Base-by-base conservation (phyloP, 164 flowering plant species). In the Annona cherimola region DNA sequence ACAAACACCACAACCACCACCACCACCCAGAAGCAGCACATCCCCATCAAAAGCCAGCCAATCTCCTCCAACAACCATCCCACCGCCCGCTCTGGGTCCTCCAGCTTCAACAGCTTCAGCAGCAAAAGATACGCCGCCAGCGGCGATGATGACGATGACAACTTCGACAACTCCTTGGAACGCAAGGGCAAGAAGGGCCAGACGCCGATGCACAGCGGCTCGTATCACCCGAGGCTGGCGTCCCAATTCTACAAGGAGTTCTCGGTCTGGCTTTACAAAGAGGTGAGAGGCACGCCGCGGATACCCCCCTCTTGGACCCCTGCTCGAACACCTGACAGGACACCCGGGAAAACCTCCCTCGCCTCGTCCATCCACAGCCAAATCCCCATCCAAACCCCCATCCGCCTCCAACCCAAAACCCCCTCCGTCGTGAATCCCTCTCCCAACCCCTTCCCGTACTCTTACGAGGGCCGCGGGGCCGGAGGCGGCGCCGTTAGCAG, bases 241-340 rank as follows among this genome's bases (percentile, higher is more conserved):
- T 90, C 91, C 54, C 89, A 89, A 0, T 90, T 89, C 81, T 90
- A 90, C 81, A 87, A 84, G 71, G 91, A 90, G 46, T 87, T 90
- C 81, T 77, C 91, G 0, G 84, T 80, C 40, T 90, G 91, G 96
- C 12, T 90, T 54, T 88, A 87, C 84, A 75, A 85, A 71, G 91
- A 91, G 19, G 96, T 90, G 61, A 82, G 71, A 50, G 83, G 90
- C 61, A 87, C 93, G 0, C 89, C 96, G 19, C 84, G 82, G 2
- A 86, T 85, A 4, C 81, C 78, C 19, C 96, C 96, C 1, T 82
- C 93, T 14, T 90, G 96, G 96, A 90, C 96, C 59, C 93, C 93
- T 0, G 91, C 90, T 1, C 81, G 89, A 76, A 89, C 90, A 55
- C 91, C 89, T 0, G 83, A 83, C 57, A 63, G 71, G 4, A 89